Evolutionary conservation across 176 grass and related monocot genomes (phyloP).

Genomic region (Echinochloa phyllopogon): DNA sequence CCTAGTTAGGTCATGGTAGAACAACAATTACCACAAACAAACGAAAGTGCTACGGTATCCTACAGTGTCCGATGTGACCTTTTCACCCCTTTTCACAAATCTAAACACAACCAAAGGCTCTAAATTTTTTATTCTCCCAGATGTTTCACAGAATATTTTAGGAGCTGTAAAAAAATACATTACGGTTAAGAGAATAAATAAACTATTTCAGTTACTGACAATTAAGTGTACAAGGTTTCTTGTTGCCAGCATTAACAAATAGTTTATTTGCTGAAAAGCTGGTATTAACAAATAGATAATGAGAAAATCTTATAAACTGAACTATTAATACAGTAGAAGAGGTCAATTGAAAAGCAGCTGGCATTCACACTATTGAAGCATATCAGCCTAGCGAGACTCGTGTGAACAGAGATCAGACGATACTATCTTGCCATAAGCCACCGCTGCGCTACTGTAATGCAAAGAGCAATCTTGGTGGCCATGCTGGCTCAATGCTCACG

Average conservation of each 20-base stretch:
- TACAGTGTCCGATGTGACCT: too few species aligned
- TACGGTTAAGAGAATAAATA: background rate
- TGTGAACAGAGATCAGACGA: background rate
- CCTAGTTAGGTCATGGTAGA: too few species aligned
- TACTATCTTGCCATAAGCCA: background rate
- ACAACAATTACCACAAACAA: too few species aligned
- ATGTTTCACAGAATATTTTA: background rate
- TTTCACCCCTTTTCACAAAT: too few species aligned
- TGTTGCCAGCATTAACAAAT: background rate
- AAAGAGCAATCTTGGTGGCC: background rate
- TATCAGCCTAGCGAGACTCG: background rate
- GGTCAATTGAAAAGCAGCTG: background rate
- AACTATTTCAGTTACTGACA: background rate
- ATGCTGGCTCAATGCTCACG: background rate
- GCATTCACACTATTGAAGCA: background rate
- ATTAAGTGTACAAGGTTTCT: background rate
- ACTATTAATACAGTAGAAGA: background rate
- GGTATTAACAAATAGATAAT: background rate
- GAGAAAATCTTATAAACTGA: background rate
- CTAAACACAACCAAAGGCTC: too few species aligned
- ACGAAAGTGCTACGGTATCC: too few species aligned
- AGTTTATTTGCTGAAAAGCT: conserved; percentile 18
- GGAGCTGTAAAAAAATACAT: background rate
- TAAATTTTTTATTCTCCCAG: background rate
- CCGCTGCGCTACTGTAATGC: background rate